phyloP scores from a whole-genome alignment of 2,329 filamentous ascomycete genomes.

The Aureobasidium pullulans region DNA sequence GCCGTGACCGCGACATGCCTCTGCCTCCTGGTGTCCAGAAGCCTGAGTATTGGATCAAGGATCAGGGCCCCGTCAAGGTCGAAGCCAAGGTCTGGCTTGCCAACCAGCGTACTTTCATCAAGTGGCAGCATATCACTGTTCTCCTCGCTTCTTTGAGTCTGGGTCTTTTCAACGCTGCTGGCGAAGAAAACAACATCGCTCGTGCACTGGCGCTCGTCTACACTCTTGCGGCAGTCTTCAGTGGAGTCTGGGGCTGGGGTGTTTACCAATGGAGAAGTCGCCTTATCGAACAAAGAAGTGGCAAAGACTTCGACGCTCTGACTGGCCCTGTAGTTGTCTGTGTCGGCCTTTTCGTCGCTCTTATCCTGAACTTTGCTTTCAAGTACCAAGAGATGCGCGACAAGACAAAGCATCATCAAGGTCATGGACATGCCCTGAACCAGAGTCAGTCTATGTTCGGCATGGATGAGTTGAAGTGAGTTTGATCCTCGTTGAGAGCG shows the following conservation, averaged over 20 bases:
- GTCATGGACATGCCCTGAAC: neutral
- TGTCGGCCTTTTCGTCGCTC: constrained; percentile 65
- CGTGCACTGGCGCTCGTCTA: constrained; percentile 76
- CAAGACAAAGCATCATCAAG: neutral
- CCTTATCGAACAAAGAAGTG: constrained; percentile 79
- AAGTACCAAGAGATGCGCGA: constrained; percentile 38
- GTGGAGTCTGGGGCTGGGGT: constrained; percentile 78
- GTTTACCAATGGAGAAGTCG: constrained; percentile 68
- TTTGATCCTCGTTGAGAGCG: too few relatives aligned
- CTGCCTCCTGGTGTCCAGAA: constrained; percentile 84
- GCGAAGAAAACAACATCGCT: constrained; percentile 64
- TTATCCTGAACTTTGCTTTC: constrained; percentile 83
- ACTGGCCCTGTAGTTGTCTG: constrained; percentile 79
- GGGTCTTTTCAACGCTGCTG: constrained; percentile 81
- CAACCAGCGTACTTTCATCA: constrained; percentile 96
- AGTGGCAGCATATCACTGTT: constrained; percentile 94
- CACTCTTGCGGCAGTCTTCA: constrained; percentile 71
- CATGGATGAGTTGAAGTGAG: neutral
- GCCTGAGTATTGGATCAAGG: constrained; percentile 86
- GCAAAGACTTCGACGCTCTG: constrained; percentile 87
- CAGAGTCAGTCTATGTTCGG: neutral
- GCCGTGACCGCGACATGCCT: constrained; percentile 43
- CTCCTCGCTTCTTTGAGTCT: constrained; percentile 78
- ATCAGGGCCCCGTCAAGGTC: constrained; percentile 81
- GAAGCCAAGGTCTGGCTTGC: constrained; percentile 98